phyloP scores from a whole-genome alignment of 2,329 filamentous ascomycete species.

The Ophiostoma populinum region DNA sequence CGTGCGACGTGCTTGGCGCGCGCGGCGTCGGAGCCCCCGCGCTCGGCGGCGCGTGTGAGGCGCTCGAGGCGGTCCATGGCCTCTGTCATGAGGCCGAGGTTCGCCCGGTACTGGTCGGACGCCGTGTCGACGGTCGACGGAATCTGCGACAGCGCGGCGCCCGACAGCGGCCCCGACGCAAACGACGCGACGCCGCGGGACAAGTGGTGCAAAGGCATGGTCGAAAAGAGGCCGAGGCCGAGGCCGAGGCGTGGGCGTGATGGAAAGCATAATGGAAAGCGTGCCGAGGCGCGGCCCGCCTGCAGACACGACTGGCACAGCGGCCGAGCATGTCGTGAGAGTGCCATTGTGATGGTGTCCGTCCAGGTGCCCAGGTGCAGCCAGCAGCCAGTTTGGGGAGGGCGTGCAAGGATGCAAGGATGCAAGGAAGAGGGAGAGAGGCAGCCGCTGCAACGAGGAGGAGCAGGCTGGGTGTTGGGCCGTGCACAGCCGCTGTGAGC shows the following conservation, averaged over 20 bases:
- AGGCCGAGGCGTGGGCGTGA: neutral
- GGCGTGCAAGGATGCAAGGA: too few relatives aligned
- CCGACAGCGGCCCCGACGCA: constrained; percentile 64
- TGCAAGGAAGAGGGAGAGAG: too few relatives aligned
- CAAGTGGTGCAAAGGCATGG: constrained; percentile 10
- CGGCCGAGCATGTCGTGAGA: neutral
- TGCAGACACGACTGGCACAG: constrained; percentile 17
- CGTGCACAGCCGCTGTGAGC: constrained; percentile 29
- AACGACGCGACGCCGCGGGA: constrained; percentile 47
- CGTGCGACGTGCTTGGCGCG: constrained; percentile 72
- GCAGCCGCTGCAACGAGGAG: too few relatives aligned
- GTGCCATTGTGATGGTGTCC: constrained; percentile 4
- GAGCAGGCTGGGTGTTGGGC: too few relatives aligned
- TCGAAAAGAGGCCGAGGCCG: neutral
- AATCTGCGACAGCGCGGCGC: constrained; percentile 60
- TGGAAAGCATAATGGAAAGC: neutral
- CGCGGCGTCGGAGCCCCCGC: constrained; percentile 66
- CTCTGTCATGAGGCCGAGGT: constrained; percentile 59
- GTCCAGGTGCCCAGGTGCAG: neutral
- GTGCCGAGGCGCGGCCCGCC: constrained; percentile 21
- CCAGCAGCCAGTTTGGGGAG: constrained; percentile 1
- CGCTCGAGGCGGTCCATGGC: constrained; percentile 50
- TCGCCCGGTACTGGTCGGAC: constrained; percentile 66
- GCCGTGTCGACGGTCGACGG: constrained; percentile 59
- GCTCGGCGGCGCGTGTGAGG: constrained; percentile 53